These are phyloP conservation scores for Phoma sp. DNA, from an alignment of 2,329 filamentous ascomycete species.

Conservation along the genomic window DNA sequence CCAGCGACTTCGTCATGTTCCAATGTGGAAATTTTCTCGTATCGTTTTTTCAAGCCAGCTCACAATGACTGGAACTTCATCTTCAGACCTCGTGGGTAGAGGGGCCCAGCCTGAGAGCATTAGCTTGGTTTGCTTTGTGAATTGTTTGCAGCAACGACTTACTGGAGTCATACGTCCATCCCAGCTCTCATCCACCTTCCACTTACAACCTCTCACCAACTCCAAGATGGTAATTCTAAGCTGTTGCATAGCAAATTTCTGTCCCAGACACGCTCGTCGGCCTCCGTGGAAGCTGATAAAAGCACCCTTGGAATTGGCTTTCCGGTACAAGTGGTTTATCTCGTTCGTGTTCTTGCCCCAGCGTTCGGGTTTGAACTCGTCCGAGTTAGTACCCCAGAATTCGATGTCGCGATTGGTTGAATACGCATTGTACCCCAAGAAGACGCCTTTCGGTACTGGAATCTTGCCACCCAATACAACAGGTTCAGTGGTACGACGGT, in stretches of 20 bases:
- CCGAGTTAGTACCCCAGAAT: constrained; percentile 38
- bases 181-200: constrained; percentile 35
- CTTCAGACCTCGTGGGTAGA: constrained; percentile 29
- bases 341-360: constrained; percentile 49
- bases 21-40: not conserved
- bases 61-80: constrained; percentile 26
- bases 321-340: constrained; percentile 46
- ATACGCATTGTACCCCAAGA: constrained; percentile 39
- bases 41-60: not conserved
- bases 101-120: constrained; percentile 19
- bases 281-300: constrained; percentile 55
- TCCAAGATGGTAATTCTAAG: constrained; percentile 46
- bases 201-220: constrained; percentile 30
- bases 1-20: not conserved
- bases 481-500: constrained; percentile 47
- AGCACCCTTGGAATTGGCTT: constrained; percentile 45
- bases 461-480: constrained; percentile 32
- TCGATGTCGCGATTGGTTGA: constrained; percentile 33
- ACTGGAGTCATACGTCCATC: constrained; percentile 38
- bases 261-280: constrained; percentile 50
- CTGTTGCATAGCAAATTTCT: constrained; percentile 51
- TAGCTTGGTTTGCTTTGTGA: not conserved
- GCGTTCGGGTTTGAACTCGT: constrained; percentile 49
- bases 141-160: not conserved
- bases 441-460: constrained; percentile 29